Conservation (phyloP, 331 rosid species). For the Quercus lobata region DNA sequence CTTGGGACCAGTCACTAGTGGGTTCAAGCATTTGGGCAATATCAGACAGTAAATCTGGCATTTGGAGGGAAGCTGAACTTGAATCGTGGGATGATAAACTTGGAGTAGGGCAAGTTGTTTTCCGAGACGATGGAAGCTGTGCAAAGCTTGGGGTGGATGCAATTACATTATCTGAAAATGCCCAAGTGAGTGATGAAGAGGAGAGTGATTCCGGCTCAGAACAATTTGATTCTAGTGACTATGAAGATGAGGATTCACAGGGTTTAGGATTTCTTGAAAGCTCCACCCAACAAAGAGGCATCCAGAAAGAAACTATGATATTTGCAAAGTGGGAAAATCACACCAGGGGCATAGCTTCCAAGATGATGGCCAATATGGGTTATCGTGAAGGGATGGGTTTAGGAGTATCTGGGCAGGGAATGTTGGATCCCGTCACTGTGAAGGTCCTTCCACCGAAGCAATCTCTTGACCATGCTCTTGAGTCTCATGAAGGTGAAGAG, state of each 20-base stretch:
- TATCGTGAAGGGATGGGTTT: conserved; percentile 86
- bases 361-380: conserved; percentile 99
- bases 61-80: conserved; percentile 93
- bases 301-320: conserved; percentile 78
- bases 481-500: conserved; percentile 41
- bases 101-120: conserved; percentile 74
- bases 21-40: conserved; percentile 84
- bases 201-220: conserved; percentile 61
- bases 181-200: conserved; percentile 46
- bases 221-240: conserved; percentile 58
- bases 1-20: conserved; percentile 66
- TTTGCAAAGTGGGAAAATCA: conserved; percentile 99
- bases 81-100: conserved; percentile 73
- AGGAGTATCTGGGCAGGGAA: conserved; percentile 90
- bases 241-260: conserved; percentile 53
- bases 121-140: conserved; percentile 74
- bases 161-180: conserved; percentile 61
- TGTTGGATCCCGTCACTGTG: conserved; percentile 66
- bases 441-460: conserved; percentile 85
- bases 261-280: conserved; percentile 89
- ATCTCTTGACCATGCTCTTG: conserved; percentile 82
- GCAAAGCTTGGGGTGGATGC: conserved; percentile 60
- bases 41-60: conserved; percentile 51
- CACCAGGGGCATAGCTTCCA: conserved; percentile 93
- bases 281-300: conserved; percentile 60